Conservation (phyloP, 106 monocot species). For the Dactylorhiza incarnata region DNA sequence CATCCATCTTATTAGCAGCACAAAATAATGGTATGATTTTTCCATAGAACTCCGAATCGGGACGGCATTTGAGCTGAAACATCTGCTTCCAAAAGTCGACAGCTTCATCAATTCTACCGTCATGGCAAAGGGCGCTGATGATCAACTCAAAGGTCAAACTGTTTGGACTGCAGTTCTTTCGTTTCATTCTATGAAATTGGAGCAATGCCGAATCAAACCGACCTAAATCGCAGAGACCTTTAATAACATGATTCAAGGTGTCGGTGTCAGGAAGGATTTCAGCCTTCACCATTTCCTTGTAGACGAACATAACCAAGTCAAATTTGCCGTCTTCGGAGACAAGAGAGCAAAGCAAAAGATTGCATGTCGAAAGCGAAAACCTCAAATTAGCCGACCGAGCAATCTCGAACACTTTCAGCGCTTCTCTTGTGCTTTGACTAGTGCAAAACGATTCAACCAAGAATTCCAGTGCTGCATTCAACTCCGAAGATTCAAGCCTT, state of each 20-base stretch:
- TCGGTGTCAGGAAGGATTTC: constrained; percentile 49
- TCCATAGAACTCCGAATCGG: constrained; percentile 26
- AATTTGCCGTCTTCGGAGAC: constrained; percentile 21
- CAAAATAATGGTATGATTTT: constrained; percentile 31
- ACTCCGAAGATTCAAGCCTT: constrained; percentile 12
- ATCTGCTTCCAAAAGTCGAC: constrained; percentile 39
- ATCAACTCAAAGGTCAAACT: constrained; percentile 50
- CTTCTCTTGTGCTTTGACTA: constrained; percentile 14
- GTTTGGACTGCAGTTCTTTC: constrained; percentile 47
- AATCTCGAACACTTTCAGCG: constrained; percentile 33
- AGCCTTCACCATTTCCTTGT: constrained; percentile 75
- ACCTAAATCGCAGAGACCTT: constrained; percentile 25
- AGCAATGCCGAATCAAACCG: constrained; percentile 37
- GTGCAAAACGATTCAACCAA: constrained; percentile 26
- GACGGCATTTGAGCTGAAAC: constrained; percentile 26
- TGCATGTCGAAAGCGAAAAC: constrained; percentile 33
- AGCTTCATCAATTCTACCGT: constrained; percentile 34
- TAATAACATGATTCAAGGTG: constrained; percentile 53
- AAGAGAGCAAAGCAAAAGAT: constrained; percentile 23
- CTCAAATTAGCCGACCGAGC: constrained; percentile 15
- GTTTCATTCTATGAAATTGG: constrained; percentile 54
- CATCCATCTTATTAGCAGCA: constrained; percentile 25
- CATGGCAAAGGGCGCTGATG: constrained; percentile 30
- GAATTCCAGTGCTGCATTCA: constrained; percentile 9
- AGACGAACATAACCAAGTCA: constrained; percentile 40